Percentiles rank a stretch among this genome's conserved stretches.
These are phyloP conservation scores for Silybum marianum DNA, from an alignment of 129 eudicot species.

Conservation along the genomic window DNA sequence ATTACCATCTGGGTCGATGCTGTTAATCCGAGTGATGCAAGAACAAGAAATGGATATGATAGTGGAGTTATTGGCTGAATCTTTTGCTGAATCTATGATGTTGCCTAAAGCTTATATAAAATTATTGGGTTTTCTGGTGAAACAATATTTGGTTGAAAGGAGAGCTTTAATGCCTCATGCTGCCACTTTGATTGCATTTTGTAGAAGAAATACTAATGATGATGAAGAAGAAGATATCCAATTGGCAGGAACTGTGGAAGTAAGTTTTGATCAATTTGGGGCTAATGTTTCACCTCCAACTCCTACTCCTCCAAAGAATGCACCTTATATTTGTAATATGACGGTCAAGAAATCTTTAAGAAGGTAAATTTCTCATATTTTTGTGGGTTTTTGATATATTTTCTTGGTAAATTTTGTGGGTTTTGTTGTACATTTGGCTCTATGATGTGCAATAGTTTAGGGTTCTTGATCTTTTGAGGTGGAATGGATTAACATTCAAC, in stretches of 20 bases:
- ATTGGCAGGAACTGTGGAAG: slow-evolving; percentile 93
- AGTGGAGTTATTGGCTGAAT: slow-evolving; percentile 71
- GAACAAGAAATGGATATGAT: slow-evolving; percentile 76
- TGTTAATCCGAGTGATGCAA: slow-evolving; percentile 69
- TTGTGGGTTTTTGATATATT: no score
- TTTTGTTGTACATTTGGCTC: no score
- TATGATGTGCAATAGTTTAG: background rate
- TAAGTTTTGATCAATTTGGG: slow-evolving; percentile 72
- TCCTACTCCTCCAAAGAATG: slow-evolving; percentile 77
- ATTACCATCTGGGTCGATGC: slow-evolving; percentile 74
- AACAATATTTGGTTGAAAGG: slow-evolving; percentile 77
- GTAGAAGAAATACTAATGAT: slow-evolving; percentile 50
- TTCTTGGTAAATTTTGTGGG: no score
- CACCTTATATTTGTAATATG: slow-evolving; percentile 90
- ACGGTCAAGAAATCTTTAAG: slow-evolving; percentile 75
- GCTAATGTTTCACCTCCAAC: slow-evolving; percentile 89
- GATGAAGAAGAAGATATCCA: slow-evolving; percentile 42
- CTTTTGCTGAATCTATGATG: slow-evolving; percentile 88
- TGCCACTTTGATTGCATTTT: slow-evolving; percentile 72
- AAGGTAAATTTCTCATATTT: slow-evolving; percentile 49
- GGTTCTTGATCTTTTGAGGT: background rate
- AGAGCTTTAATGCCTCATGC: slow-evolving; percentile 70
- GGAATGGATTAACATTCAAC: background rate
- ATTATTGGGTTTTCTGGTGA: slow-evolving; percentile 67
- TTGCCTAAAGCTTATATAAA: slow-evolving; percentile 63